Evolutionary conservation across 306 rosid genomes (phyloP), one percentile per base, ranked within the genome.

Genomic region (Psophocarpus tetragonolobus): DNA sequence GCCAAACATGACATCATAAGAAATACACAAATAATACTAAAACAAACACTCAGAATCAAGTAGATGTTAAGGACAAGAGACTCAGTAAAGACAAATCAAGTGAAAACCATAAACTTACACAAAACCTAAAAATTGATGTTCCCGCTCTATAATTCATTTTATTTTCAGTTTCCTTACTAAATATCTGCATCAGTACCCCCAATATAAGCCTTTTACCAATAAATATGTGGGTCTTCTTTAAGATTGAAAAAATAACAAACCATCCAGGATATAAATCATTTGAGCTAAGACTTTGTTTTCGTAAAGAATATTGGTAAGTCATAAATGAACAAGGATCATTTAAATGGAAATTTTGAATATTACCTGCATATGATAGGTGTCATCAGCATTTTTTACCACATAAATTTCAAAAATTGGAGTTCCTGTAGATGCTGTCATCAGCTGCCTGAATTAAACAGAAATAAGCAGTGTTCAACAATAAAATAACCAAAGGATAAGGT

Each of bases 391-490:
- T 87, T 93, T 91, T 54, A 91, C 96, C 58, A 96, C 97, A 84
- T 85, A 96, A 71, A 96, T 93, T 88, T 96, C 99, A 69, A 96
- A 93, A 24, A 91, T 68, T 35, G 99, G 98, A 68, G 91, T 92
- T 72, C 99, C 99, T 0, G 91, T 85, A 18, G 99, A 90, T 81
- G 89, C 86, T 36, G 91, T 84, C 53, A 91, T 86, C 94, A 96
- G 85, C 77, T 96, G 97, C 57, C 99, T 96, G 97, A 73, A 85
- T 64, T 21, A 85, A 81, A 70, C 75, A 83, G 50, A 33, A 73
- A 77, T 83, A 69, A 88, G 73, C 32, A 78, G 68, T 26, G 35
- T 48, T 51, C 12, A 68, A 50, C 58, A 70, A 50, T 53, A 17
- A 47, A 70, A 44, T 56, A 15, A 61, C 56, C 15, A 9, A 78